Conservation (phyloP, 345 rosid species). For the Brassica incana region DNA sequence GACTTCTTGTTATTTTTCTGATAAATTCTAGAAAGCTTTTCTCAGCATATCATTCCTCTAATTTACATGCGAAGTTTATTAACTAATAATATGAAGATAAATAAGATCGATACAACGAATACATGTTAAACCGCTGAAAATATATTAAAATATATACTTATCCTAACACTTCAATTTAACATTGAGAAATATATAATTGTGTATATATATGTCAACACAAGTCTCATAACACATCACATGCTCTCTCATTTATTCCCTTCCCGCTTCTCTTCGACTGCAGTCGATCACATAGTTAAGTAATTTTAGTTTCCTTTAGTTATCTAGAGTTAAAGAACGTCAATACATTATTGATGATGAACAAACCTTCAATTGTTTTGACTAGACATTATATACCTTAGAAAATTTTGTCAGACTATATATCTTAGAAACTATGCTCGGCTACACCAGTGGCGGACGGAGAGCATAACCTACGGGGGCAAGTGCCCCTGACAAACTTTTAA, state of each 20-base stretch:
- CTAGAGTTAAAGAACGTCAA: neutral
- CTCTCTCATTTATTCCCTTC: slow-evolving; percentile 17
- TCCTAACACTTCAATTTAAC: slow-evolving; percentile 30
- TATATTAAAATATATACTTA: neutral
- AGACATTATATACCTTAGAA: neutral
- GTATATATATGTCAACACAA: neutral
- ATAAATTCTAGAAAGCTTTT: neutral
- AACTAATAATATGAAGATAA: neutral
- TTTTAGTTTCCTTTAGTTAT: neutral
- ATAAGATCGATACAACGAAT: neutral
- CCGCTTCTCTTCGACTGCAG: slow-evolving; percentile 14
- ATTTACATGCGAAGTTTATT: neutral
- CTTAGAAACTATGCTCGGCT: neutral
- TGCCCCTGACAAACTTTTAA: too few species aligned
- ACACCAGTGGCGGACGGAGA: too few species aligned
- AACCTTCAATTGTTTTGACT: neutral
- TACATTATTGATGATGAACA: neutral
- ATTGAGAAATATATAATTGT: too few species aligned
- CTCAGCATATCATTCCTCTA: neutral
- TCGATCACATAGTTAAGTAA: slow-evolving; percentile 9
- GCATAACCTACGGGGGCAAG: too few species aligned
- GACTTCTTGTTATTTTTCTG: neutral
- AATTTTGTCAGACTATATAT: neutral
- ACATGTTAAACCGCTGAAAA: neutral
- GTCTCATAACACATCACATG: slow-evolving; percentile 38